Evolutionary conservation across 2,329 filamentous ascomycete species (phyloP).

Genomic region (Sporothrix phasma): DNA sequence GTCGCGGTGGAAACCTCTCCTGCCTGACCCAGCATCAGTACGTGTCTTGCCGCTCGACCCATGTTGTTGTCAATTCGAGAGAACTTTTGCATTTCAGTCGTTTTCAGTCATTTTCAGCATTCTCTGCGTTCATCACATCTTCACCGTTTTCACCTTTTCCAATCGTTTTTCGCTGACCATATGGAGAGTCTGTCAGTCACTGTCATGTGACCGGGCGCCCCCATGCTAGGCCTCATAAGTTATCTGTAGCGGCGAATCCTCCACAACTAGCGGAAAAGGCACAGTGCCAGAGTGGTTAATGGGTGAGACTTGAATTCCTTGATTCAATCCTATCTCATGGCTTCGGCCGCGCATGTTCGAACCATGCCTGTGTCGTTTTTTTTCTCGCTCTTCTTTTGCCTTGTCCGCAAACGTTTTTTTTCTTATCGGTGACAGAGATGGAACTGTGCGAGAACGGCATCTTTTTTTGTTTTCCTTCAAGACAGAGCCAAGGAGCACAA

Average conservation of each 20-base stretch:
- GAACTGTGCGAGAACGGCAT: too few species aligned
- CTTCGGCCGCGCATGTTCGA: conserved; percentile 21
- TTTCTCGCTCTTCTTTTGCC: not conserved
- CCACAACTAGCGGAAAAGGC: conserved; percentile 11
- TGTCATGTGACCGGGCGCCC: not conserved
- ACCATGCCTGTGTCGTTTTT: conserved; percentile 20
- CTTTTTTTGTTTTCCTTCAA: too few species aligned
- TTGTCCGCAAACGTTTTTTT: not conserved
- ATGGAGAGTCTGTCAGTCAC: too few species aligned
- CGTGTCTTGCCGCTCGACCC: not conserved
- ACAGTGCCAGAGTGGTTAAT: conserved; percentile 21
- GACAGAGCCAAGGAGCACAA: too few species aligned
- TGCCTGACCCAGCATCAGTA: too few species aligned
- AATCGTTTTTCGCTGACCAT: too few species aligned
- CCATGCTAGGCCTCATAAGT: not conserved
- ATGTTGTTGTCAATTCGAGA: not conserved
- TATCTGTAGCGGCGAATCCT: not conserved
- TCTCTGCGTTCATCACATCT: too few species aligned
- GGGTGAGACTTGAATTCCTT: conserved; percentile 20
- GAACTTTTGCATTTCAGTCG: too few species aligned
- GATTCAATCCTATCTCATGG: conserved; percentile 19
- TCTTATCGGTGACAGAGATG: too few species aligned
- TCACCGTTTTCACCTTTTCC: too few species aligned
- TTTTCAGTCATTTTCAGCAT: too few species aligned
- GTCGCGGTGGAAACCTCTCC: too few species aligned